A percentile compares a stretch with the other conserved stretches of the same genome.
These are phyloP conservation scores for Epithemia pelagica DNA, from an alignment of 108 stramenopile genomes.

Conservation along the genomic window DNA sequence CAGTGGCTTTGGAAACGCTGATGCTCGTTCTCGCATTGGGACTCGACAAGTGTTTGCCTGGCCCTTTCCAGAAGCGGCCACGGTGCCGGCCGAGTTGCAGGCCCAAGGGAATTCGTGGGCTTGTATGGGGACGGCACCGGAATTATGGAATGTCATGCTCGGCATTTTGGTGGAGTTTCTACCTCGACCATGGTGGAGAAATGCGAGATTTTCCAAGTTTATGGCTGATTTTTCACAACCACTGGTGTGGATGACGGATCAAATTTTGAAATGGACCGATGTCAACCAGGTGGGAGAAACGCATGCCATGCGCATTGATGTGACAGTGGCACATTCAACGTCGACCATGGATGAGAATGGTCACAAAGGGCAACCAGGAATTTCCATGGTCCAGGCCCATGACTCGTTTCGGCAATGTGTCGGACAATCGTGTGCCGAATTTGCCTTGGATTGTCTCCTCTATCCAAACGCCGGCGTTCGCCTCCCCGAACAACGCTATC, in stretches of 20 bases:
- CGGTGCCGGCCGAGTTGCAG: constrained; percentile 32
- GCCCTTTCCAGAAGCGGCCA: constrained; percentile 71
- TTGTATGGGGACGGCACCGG: constrained; percentile 61
- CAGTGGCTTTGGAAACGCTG: constrained; percentile 10
- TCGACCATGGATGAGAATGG: not conserved
- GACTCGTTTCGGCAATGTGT: constrained; percentile 56
- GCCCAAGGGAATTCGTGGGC: constrained; percentile 35
- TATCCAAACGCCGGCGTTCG: constrained; percentile 29
- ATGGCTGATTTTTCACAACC: constrained; percentile 60
- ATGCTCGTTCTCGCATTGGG: constrained; percentile 31
- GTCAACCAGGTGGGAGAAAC: constrained; percentile 35
- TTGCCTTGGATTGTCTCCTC: constrained; percentile 41
- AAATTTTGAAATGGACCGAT: constrained; percentile 14
- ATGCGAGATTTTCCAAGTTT: constrained; percentile 36
- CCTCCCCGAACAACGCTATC: constrained; percentile 45
- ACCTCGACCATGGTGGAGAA: constrained; percentile 47
- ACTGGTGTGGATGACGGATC: constrained; percentile 37
- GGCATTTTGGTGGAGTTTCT: constrained; percentile 39
- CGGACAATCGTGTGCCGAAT: constrained; percentile 56
- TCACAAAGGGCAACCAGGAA: not conserved
- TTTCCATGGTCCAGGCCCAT: constrained; percentile 47
- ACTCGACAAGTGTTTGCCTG: constrained; percentile 48
- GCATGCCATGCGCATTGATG: constrained; percentile 67
- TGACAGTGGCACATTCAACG: constrained; percentile 12
- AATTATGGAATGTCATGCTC: constrained; percentile 55